Percentiles rank a stretch among this genome's conserved stretches.
These are phyloP conservation scores for Clarireedia hainanense DNA, from an alignment of 2,329 filamentous ascomycete genomes.

Conservation along the genomic window DNA sequence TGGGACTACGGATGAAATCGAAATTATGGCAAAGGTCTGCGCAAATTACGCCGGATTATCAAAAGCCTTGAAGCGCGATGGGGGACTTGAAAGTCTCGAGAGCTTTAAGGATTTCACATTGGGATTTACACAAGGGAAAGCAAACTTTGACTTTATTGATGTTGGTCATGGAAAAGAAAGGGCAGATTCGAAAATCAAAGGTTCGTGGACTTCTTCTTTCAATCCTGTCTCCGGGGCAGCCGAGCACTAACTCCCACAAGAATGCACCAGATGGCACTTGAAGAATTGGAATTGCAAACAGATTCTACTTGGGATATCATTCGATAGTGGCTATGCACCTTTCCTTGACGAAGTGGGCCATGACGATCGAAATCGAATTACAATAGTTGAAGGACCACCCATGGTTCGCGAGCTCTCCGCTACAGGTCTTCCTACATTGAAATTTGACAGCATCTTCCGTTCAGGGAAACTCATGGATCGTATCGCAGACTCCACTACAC, in stretches of 20 bases:
- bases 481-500: slow-evolving; percentile 22
- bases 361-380: slow-evolving; percentile 40
- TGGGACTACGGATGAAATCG: slow-evolving; percentile 36
- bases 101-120: slow-evolving; percentile 48
- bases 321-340: slow-evolving; percentile 52
- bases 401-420: slow-evolving; percentile 41
- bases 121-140: slow-evolving; percentile 52
- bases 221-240: neutral
- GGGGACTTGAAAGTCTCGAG: slow-evolving; percentile 36
- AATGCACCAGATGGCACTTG: slow-evolving; percentile 45
- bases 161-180: slow-evolving; percentile 52
- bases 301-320: slow-evolving; percentile 53
- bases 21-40: slow-evolving; percentile 49
- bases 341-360: slow-evolving; percentile 48
- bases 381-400: slow-evolving; percentile 46
- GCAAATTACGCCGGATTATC: slow-evolving; percentile 46
- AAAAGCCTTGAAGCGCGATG: slow-evolving; percentile 42
- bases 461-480: slow-evolving; percentile 42
- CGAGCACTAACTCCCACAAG: slow-evolving; percentile 17
- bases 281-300: slow-evolving; percentile 54
- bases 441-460: slow-evolving; percentile 46
- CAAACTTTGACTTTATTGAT: slow-evolving; percentile 57
- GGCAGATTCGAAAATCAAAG: slow-evolving; percentile 53
- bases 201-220: slow-evolving; percentile 29
- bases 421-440: slow-evolving; percentile 40